Evolutionary conservation across 345 rosid genomes (phyloP), one percentile per base, ranked within the genome.

Genomic region (Hypericum perforatum): DNA sequence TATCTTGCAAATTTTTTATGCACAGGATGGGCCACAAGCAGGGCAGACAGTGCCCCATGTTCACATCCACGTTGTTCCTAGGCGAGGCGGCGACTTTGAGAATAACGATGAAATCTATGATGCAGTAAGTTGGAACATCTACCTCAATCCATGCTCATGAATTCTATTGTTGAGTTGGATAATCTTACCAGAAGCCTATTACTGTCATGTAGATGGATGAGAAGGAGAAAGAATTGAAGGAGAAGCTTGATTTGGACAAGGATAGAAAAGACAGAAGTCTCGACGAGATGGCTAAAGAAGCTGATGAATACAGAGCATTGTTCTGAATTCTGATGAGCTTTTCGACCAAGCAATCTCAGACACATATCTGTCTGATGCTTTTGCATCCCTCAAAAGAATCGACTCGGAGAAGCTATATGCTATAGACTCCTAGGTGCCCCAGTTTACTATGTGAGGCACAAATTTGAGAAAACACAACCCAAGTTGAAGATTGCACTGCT

Each of bases 11-110:
- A 22, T 1, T 22, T 22, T 22, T 1, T 22, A 22, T 22, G 32
- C 32, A 22, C 67, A 92, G 96, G 98, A 92, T 61, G 96, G 95
- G 16, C 94, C 96, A n/a, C 74, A 83, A 38, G 79, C 95, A 16
- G 97, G 98, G 54, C 98, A 88, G 78, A 80, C 85, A 10, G 97
- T 85, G 58, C 80, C 94, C 9, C 95, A 92, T 74, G 91, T 92
- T 50, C 98, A 88, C 70, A 69, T 92, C 75, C 97, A 92, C 61
- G 63, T 92, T 63, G 59, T 92, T 52, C 97, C 97, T 0, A 80
- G 96, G 60, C 85, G 76, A 67, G 80, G 61, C 42, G 88, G 86
- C 0, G 97, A 92, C 75, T 88, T 92, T 67, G 86, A 85, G 80
- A 84, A 65, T 63, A 92, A 92, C 52, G 97, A 92, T 68, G 84